Base-by-base conservation (phyloP, 345 rosid genomes). In the Sisymbrium altissimum region DNA sequence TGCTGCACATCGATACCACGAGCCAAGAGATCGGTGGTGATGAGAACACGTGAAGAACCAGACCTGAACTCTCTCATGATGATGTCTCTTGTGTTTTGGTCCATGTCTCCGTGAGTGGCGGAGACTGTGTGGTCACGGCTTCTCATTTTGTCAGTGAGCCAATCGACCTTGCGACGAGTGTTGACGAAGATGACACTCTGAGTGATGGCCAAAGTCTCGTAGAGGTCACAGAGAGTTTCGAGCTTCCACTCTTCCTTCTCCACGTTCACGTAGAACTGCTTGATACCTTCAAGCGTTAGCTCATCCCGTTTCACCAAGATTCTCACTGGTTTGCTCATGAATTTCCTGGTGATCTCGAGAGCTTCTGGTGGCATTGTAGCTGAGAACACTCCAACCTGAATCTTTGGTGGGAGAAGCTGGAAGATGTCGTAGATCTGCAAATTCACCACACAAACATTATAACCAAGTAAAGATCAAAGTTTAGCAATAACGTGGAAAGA, bases 211-310 rank as follows among this genome's bases (percentile, higher is more conserved):
- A 86, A 43, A 17, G 90, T 87, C 76, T 88, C 94, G 41, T 87
- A 89, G 3, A 87, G 83, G 70, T 89, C 95, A 55, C 91, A 87
- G 7, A 87, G 87, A 2, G 91, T 86, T 65, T 88, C 94, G 0
- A 86, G 89, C 82, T 88, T 88, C 88, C 88, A 85, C 8, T 88
- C 91, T 75, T 88, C 91, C 57, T 83, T 86, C 64, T 81, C 84
- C 13, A 80, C 82, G 14, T 81, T 83, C 48, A 83, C 85, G 39
- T 83, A 70, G 46, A 83, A 85, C 53, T 85, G 86, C 68, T 81
- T 83, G 44, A 85, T 85, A 60, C 86, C 83, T 65, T 86, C 86
- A 0, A 84, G 81, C 2, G 89, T 82, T 7, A 83, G 86, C 81
- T 86, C 86, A 10, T 86, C 89, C 45, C 82, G 83, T 56, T 86